These are phyloP conservation scores for Xylaria sp. DNA, from an alignment of 2,329 filamentous ascomycete species.

Conservation along the genomic window DNA sequence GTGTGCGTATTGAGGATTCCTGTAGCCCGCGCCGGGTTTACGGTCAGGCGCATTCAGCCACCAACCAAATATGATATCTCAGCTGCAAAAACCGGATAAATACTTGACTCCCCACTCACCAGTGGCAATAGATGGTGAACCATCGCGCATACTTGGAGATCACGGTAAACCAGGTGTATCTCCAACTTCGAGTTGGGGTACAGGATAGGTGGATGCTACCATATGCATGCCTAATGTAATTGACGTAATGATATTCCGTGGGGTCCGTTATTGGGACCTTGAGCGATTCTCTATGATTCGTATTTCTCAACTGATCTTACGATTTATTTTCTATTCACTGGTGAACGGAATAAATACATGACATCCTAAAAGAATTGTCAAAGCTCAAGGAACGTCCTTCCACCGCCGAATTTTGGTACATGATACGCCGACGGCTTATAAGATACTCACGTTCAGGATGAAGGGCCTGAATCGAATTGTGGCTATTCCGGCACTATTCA, in stretches of 20 bases:
- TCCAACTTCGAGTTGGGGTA: slow-evolving; percentile 18
- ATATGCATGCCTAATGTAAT: slow-evolving; percentile 10
- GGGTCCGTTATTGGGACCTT: background rate
- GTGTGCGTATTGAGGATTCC: background rate
- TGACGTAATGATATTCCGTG: slow-evolving; percentile 22
- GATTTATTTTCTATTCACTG: background rate
- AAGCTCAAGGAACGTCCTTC: background rate
- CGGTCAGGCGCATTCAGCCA: background rate
- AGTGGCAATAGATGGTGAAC: slow-evolving; percentile 3
- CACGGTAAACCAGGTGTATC: background rate
- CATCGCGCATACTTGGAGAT: slow-evolving; percentile 4
- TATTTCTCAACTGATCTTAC: background rate
- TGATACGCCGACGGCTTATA: background rate
- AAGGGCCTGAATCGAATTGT: background rate
- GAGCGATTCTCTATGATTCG: background rate
- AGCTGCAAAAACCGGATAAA: slow-evolving; percentile 25
- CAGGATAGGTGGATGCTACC: slow-evolving; percentile 2
- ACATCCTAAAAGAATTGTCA: background rate
- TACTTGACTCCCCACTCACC: slow-evolving; percentile 5
- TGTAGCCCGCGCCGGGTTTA: background rate
- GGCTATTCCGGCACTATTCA: slow-evolving; percentile 34
- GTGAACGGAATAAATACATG: background rate
- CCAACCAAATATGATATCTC: background rate
- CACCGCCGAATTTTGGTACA: background rate
- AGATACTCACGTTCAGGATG: slow-evolving; percentile 8